Conservation (phyloP, 345 rosid species). For the Aquilaria yunnanensis region DNA sequence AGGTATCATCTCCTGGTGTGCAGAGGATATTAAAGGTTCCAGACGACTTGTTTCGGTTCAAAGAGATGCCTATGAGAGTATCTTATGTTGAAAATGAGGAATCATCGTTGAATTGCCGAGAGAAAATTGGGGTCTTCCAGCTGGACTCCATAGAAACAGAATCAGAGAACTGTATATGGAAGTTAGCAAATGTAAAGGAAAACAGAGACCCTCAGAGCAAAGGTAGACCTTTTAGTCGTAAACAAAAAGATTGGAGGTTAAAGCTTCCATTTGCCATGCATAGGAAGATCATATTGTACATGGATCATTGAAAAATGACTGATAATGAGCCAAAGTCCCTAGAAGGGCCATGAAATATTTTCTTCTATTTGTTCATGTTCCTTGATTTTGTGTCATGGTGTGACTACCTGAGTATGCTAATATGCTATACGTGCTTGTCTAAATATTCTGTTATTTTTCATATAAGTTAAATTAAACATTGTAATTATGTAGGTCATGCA, state of each 20-base stretch:
- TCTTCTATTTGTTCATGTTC: too few species aligned
- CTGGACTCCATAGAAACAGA: constrained; percentile 57
- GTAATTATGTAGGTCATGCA: too few species aligned
- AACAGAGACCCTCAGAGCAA: constrained; percentile 72
- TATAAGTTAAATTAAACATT: too few species aligned
- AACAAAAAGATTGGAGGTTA: constrained; percentile 72
- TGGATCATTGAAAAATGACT: constrained; percentile 32
- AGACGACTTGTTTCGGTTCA: constrained; percentile 58
- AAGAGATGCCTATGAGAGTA: constrained; percentile 69
- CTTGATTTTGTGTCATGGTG: too few species aligned
- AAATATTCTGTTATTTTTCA: too few species aligned
- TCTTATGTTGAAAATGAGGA: constrained; percentile 42
- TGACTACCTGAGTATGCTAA: too few species aligned
- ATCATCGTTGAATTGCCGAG: constrained; percentile 17
- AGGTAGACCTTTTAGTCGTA: constrained; percentile 75
- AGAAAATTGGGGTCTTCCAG: constrained; percentile 51
- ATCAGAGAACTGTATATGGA: constrained; percentile 64
- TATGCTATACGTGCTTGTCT: too few species aligned
- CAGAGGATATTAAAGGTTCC: constrained; percentile 80
- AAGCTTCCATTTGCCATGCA: constrained; percentile 45
- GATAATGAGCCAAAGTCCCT: neutral
- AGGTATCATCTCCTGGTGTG: constrained; percentile 94
- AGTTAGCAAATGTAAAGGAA: constrained; percentile 76
- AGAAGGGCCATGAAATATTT: too few species aligned
- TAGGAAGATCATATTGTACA: constrained; percentile 49